Evolutionary conservation across 2,329 filamentous ascomycete species (phyloP), one percentile per base, ranked within the genome.

Genomic region (Sporothrix schenckii): DNA sequence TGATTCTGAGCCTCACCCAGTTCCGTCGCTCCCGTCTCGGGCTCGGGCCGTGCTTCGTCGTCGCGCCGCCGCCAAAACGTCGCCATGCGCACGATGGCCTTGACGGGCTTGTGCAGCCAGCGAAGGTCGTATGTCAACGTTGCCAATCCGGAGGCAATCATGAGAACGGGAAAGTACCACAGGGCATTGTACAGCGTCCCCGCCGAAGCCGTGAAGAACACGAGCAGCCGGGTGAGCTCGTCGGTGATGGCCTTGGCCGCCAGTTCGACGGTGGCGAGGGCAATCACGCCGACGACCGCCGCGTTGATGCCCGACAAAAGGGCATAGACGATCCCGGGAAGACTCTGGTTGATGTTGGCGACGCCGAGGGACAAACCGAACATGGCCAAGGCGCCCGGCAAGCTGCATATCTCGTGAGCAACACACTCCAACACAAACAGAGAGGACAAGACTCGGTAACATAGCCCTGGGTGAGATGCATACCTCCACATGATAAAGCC

Each of bases 371-470:
- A 86, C 0, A 93, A 82, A 0, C 81, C 88, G 72, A 86, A 92
- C 89, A 92, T 92, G 30, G 86, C 90, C 4, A 92, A 74, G 0
- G 89, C 91, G 1, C 89, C 90, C 0, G 91, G 91, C 0, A 93
- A 80, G 54, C 50, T 53, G 50, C 11, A 13, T 9, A 24, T 53
- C 27, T 21, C 21, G 50, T 53, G 50, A 53, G 50, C 24, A 13
- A 11, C 11, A 14, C 4, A 9, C 5, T 34, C 6, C 6, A 34
- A 34, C 34, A 34, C 34, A 34, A 34, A 34, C 30, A 9, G 34
- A 34, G 34, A 34, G 1, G 6, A 34, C 5, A 30, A 30, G 34
- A 9, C 34, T 9, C 1, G 34, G 6, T 2, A 34, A 34, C 34
- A 34, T 7, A 30, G 27, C 27, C 27, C 27, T 3, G 27, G 34